Evolutionary conservation across 1,284 basidiomycete species (phyloP), one percentile per base, ranked within the genome.

Genomic region (Xerocomus nothofagi): DNA sequence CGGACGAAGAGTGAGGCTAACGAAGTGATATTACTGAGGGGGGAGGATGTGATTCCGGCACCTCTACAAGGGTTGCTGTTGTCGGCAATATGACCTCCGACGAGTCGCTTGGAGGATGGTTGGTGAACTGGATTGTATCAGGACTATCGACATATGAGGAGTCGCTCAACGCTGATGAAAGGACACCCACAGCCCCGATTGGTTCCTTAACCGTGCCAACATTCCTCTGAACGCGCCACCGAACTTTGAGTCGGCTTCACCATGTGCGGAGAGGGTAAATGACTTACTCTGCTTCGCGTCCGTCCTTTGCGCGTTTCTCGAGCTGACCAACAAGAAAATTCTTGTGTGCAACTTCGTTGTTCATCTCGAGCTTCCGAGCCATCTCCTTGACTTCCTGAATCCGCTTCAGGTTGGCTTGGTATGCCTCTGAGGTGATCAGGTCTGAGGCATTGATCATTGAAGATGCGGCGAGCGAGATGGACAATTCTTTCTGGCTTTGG

Each of bases 271-370:
- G 21, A 34, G 15, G 29, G 7, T 2, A 23, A 26, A 49, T 6
- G 15, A 56, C 72, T 49, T 55, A 76, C 74, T 71, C 63, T 21
- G 74, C 73, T 42, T 71, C 56, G 15, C 63, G 63, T 2, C 65
- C 65, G 0, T 66, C 62, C 32, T 53, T 44, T 12, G 52, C 54
- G 45, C 65, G 65, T 53, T 56, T 51, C 49, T 69, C 50, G 11
- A 65, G 65, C 34, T 65, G 55, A 23, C 47, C 45, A 21, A 65
- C 20, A 24, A 69, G 38, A 48, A 48, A 65, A 34, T 66, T 69
- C 42, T 51, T 62, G 51, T 69, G 66, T 21, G 67, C 63, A 11
- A 24, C 30, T 27, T 69, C 63, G 15, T 65, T 65, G 46, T 65
- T 69, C 31, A 18, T 27, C 53, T 69, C 66, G 33, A 69, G 53